Percentiles rank a stretch among this genome's conserved stretches.
phyloP scores from a whole-genome alignment of 1,284 basidiomycete species.

The Microbotryomycetes sp. region DNA sequence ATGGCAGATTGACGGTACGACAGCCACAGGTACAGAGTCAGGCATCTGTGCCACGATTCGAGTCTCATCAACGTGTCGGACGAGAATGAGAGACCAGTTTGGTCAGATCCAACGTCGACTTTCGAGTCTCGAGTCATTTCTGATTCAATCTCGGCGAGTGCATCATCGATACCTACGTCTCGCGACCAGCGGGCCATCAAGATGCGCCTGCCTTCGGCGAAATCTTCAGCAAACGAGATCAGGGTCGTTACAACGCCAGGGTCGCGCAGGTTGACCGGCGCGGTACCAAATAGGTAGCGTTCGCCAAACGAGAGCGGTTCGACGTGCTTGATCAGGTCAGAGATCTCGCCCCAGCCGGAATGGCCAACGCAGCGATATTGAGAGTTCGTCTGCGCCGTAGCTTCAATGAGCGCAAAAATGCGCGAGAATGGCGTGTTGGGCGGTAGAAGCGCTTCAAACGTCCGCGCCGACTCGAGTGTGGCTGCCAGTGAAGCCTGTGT shows the following conservation, averaged over 20 bases:
- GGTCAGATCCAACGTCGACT: neutral
- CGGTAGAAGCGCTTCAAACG: slow-evolving; percentile 44
- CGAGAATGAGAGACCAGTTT: neutral
- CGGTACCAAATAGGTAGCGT: slow-evolving; percentile 27
- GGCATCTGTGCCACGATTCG: slow-evolving; percentile 72
- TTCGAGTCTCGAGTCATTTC: slow-evolving; percentile 1
- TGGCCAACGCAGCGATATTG: slow-evolving; percentile 45
- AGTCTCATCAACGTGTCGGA: slow-evolving; percentile 43
- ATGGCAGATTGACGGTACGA: slow-evolving; percentile 65
- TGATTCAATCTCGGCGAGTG: slow-evolving; percentile 41
- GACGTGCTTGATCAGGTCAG: slow-evolving; percentile 44
- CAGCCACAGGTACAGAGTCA: slow-evolving; percentile 83
- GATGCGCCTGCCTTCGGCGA: slow-evolving; percentile 42
- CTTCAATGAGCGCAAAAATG: slow-evolving; percentile 48
- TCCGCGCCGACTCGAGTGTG: slow-evolving; percentile 37
- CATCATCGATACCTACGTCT: slow-evolving; percentile 44
- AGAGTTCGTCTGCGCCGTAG: slow-evolving; percentile 49
- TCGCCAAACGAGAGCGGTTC: slow-evolving; percentile 21
- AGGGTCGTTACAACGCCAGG: slow-evolving; percentile 42
- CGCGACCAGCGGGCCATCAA: slow-evolving; percentile 41
- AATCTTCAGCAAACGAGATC: slow-evolving; percentile 40
- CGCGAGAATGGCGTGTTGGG: slow-evolving; percentile 37
- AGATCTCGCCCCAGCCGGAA: slow-evolving; percentile 40
- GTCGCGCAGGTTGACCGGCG: slow-evolving; percentile 48
- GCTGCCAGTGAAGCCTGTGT: slow-evolving; percentile 45